A percentile compares a stretch with the other conserved stretches of the same genome.
These are phyloP conservation scores for Lentinula edodes DNA, from an alignment of 768 basidiomycete species.

Conservation along the genomic window DNA sequence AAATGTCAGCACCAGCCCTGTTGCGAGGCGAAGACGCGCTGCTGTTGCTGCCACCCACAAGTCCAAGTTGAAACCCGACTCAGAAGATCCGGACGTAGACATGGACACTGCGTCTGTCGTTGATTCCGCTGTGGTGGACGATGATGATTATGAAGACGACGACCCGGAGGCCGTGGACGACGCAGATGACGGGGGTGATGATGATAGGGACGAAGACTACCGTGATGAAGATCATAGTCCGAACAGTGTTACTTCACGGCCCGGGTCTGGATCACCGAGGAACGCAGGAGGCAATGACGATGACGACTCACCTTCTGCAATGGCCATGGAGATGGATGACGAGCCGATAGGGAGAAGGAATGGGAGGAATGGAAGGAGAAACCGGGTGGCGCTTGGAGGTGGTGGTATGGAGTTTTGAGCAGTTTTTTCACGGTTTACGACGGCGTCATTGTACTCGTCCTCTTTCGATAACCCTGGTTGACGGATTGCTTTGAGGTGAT, in stretches of 20 bases:
- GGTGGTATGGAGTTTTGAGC: no score
- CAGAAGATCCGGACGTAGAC: not conserved
- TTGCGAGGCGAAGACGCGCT: not conserved
- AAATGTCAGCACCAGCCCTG: not conserved
- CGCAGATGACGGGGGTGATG: not conserved
- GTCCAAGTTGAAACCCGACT: not conserved
- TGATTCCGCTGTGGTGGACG: not conserved
- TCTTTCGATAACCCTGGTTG: no score
- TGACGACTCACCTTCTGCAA: not conserved
- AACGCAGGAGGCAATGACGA: not conserved
- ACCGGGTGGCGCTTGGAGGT: no score
- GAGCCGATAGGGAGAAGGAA: not conserved
- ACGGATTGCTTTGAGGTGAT: no score
- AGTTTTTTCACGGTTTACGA: no score
- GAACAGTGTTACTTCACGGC: not conserved
- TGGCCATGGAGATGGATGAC: not conserved
- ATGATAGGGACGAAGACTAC: not conserved
- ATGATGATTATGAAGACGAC: not conserved
- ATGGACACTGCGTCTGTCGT: not conserved
- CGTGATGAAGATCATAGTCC: not conserved
- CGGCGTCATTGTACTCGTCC: no score
- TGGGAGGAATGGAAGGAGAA: not conserved
- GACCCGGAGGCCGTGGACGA: not conserved
- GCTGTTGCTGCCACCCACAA: not conserved
- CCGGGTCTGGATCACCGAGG: not conserved